phyloP scores from a whole-genome alignment of 2,329 filamentous ascomycete genomes.

The Beauveria brongniartii region DNA sequence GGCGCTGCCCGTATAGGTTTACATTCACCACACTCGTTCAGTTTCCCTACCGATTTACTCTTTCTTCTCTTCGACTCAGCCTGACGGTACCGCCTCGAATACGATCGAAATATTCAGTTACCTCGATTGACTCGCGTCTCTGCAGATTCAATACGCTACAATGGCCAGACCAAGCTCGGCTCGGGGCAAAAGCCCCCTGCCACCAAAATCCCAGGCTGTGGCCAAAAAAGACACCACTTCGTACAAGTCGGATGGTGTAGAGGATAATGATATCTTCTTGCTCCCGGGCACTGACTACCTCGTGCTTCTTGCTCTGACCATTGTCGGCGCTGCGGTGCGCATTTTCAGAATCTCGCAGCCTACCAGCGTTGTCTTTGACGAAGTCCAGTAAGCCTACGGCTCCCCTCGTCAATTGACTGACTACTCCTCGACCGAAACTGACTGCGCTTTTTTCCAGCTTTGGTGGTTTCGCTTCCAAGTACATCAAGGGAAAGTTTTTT shows the following conservation, averaged over 20 bases:
- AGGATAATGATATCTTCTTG: conserved; percentile 86
- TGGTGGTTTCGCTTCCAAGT: conserved; percentile 95
- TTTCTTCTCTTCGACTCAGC: neutral
- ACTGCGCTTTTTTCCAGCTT: conserved; percentile 54
- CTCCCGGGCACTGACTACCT: conserved; percentile 80
- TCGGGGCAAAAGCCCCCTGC: conserved; percentile 30
- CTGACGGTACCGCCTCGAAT: neutral
- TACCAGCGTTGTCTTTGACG: conserved; percentile 94
- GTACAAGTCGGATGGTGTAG: conserved; percentile 71
- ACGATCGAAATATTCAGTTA: neutral
- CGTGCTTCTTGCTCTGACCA: conserved; percentile 61
- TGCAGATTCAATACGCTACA: conserved; percentile 9
- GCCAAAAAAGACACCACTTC: conserved; percentile 34
- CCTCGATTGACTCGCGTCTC: neutral
- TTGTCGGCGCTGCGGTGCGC: conserved; percentile 71
- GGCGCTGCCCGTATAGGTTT: conserved; percentile 1
- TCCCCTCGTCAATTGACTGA: neutral
- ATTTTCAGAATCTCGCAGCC: conserved; percentile 96
- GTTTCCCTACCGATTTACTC: neutral
- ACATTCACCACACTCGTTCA: conserved; percentile 18
- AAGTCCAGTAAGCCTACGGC: conserved; percentile 75
- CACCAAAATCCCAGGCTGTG: conserved; percentile 27
- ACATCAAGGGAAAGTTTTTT: conserved; percentile 98
- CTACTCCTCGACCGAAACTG: neutral
- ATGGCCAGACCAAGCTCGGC: conserved; percentile 28